Base-by-base conservation (phyloP, 2,329 filamentous ascomycete species). In the Remersonia thermophila region DNA sequence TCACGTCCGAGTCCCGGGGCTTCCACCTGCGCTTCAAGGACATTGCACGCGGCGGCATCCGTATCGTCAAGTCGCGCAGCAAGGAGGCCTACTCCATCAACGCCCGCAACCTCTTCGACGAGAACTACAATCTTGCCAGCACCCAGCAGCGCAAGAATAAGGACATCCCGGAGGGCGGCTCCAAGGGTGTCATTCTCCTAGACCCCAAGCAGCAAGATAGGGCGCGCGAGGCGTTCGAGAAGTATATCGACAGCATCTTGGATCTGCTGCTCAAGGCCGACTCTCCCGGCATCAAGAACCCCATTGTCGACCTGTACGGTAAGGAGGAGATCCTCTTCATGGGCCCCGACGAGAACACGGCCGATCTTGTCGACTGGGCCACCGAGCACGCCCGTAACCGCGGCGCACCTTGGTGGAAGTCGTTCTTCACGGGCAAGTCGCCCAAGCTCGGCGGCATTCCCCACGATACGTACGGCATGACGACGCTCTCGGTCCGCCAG, bases 111-210 rank as follows among this genome's bases (percentile, higher is more conserved):
- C 71, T 98, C 45, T 98, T 98, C 52, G 91, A 98, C 51, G 91
- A 98, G 66, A 98, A 98, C 63, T 98, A 98, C 63, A 93, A 91
- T 45, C 73, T 98, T 42, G 89, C 91, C 47, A 96, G 93, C 62
- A 98, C 91, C 0, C 91, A 98, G 62, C 91, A 98, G 65, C 84
- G 91, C 55, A 98, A 98, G 74, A 98, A 98, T 72, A 98, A 98
- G 69, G 91, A 98, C 53, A 98, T 98, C 35, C 91, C 91, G 3
- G 91, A 98, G 65, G 91, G 91, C 46, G 91, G 91, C 37, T 93
- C 89, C 52, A 98, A 98, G 67, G 91, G 91, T 64, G 91, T 98
- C 39, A 89, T 98, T 42, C 72, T 98, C 32, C 76, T 98, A 28
- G 89, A 98, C 58, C 77, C 84, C 44, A 80, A 87, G 56, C 86